These are phyloP conservation scores for Oidiodendron maius DNA, from an alignment of 495 filamentous ascomycete species.

Conservation along the genomic window DNA sequence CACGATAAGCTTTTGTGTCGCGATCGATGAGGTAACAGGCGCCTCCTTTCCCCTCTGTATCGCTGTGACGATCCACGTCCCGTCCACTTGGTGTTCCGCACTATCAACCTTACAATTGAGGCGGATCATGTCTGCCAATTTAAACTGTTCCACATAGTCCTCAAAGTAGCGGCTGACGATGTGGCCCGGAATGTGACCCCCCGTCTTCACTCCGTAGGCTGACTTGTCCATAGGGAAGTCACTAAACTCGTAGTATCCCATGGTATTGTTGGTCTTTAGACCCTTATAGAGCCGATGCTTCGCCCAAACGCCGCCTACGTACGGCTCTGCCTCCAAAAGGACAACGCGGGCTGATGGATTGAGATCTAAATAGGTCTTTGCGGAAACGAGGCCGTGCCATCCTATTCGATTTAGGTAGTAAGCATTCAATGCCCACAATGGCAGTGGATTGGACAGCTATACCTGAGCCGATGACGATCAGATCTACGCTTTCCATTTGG, in stretches of 20 bases:
- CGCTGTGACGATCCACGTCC: conserved; percentile 34
- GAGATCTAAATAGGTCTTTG: conserved; percentile 54
- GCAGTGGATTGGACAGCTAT: neutral
- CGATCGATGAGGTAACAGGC: too few species aligned
- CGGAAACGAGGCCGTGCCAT: conserved; percentile 52
- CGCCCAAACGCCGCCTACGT: conserved; percentile 69
- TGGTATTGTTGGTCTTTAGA: conserved; percentile 52
- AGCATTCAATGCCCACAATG: neutral
- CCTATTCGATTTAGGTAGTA: conserved; percentile 27
- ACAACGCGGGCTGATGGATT: conserved; percentile 42
- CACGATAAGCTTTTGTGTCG: conserved; percentile 55
- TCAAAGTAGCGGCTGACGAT: conserved; percentile 61
- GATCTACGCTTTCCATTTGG: neutral
- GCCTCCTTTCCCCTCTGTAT: neutral
- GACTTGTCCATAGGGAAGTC: conserved; percentile 65
- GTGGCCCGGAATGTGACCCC: conserved; percentile 63
- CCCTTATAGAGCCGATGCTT: conserved; percentile 58
- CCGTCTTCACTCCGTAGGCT: conserved; percentile 51
- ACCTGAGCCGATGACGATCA: conserved; percentile 1
- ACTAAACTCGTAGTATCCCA: conserved; percentile 62
- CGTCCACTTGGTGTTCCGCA: conserved; percentile 39
- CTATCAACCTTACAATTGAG: conserved; percentile 44
- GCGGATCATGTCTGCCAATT: conserved; percentile 46
- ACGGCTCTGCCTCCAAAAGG: conserved; percentile 47
- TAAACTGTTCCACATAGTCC: conserved; percentile 53